Evolutionary conservation across 768 basidiomycete genomes (phyloP).

Genomic region (Tulasnella sp.): DNA sequence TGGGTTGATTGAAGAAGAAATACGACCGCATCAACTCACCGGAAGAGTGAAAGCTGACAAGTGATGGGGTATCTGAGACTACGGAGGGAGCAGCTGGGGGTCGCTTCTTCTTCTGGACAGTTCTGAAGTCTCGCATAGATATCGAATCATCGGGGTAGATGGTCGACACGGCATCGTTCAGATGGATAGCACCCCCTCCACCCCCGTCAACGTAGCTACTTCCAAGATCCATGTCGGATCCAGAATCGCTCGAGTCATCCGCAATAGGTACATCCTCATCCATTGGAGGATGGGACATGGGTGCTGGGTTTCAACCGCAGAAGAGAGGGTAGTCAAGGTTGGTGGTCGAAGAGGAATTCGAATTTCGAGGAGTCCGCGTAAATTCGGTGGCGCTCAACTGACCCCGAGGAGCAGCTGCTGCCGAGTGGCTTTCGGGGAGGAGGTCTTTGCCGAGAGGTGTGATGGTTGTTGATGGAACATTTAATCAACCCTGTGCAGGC

Average conservation of each 20-base stretch:
- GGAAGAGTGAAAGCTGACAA: constrained; percentile 9
- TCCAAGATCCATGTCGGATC: background rate
- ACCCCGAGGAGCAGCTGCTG: too few relatives aligned
- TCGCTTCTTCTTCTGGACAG: background rate
- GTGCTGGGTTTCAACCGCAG: background rate
- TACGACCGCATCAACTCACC: background rate
- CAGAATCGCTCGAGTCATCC: background rate
- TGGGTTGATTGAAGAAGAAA: background rate
- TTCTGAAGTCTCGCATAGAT: constrained; percentile 4
- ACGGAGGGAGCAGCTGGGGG: background rate
- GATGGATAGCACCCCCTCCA: background rate
- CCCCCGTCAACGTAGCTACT: background rate
- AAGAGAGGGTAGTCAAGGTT: background rate
- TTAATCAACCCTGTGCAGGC: background rate
- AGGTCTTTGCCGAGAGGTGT: too few relatives aligned
- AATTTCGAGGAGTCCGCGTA: background rate
- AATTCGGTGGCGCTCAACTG: too few relatives aligned
- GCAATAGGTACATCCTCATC: background rate
- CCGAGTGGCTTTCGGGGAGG: too few relatives aligned
- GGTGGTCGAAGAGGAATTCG: background rate
- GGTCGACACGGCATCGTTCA: background rate
- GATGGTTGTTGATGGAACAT: background rate
- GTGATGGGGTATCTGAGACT: background rate
- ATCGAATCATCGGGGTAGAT: constrained; percentile 26
- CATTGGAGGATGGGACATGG: background rate